Percentiles rank a stretch among this genome's conserved stretches.
Evolutionary conservation across 1,139 yeast genomes (phyloP).

Genomic region (Blastobotrys ciferrii): DNA sequence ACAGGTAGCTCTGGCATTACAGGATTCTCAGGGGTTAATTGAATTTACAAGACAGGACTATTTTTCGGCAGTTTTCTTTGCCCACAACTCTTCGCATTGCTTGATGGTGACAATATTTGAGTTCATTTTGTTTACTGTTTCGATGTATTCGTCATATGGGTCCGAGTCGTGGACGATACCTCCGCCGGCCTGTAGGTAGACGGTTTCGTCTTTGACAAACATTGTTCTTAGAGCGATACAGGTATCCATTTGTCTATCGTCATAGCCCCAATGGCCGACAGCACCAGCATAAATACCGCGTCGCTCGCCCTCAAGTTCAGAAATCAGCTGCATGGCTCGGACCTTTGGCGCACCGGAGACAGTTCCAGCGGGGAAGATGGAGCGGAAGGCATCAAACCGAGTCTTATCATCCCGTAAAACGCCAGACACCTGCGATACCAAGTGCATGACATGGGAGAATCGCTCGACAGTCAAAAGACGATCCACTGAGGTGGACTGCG

Average conservation of each 20-base stretch:
- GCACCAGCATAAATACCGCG: slow-evolving; percentile 99
- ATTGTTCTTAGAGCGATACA: slow-evolving; percentile 96
- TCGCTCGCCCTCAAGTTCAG: slow-evolving; percentile 84
- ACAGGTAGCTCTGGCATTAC: no score
- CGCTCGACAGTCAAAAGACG: slow-evolving; percentile 85
- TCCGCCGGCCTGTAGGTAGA: slow-evolving; percentile 97
- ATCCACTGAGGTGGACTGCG: slow-evolving; percentile 79
- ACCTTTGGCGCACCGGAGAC: slow-evolving; percentile 98
- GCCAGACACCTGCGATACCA: slow-evolving; percentile 93
- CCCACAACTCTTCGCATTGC: slow-evolving; percentile 85
- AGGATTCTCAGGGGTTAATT: no score
- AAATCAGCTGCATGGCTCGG: slow-evolving; percentile 90
- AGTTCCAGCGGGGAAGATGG: slow-evolving; percentile 98
- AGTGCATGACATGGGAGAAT: slow-evolving; percentile 96
- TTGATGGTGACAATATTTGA: slow-evolving; percentile 87
- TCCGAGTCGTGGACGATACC: slow-evolving; percentile 96
- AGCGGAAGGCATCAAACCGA: slow-evolving; percentile 93
- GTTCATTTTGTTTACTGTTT: slow-evolving; percentile 95
- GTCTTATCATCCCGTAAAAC: slow-evolving; percentile 78
- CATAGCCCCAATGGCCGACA: slow-evolving; percentile 98
- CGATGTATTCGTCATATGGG: slow-evolving; percentile 91
- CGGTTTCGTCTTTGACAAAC: slow-evolving; percentile 88
- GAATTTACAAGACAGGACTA: no score
- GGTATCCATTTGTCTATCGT: slow-evolving; percentile 89
- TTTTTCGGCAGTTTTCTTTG: slow-evolving; percentile 20